Percentiles rank a stretch among this genome's conserved stretches.
Conservation (phyloP, 228 moss, liverwort and hornwort genomes). For the Sphagnum magellanicum region DNA sequence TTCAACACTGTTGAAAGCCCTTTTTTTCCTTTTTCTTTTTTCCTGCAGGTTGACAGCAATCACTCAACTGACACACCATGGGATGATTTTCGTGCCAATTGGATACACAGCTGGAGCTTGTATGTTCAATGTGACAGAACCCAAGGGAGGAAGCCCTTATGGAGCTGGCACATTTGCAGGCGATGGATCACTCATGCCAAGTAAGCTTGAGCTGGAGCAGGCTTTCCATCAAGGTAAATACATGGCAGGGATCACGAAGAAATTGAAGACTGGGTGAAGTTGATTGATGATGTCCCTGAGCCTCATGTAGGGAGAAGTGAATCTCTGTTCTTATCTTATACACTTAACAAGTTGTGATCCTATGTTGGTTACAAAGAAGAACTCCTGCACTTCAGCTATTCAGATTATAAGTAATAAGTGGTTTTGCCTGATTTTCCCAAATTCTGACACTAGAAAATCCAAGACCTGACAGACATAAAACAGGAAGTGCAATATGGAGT, state of each 20-base stretch:
- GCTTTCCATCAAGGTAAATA: slow-evolving; percentile 91
- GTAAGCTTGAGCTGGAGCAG: slow-evolving; percentile 68
- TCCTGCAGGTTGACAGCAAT: slow-evolving; percentile 54
- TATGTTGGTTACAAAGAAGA: too few relatives aligned
- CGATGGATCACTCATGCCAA: slow-evolving; percentile 74
- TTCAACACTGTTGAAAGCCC: neutral
- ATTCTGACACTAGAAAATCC: too few relatives aligned
- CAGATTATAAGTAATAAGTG: too few relatives aligned
- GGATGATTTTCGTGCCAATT: slow-evolving; percentile 76
- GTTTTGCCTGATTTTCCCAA: too few relatives aligned
- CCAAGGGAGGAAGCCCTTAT: slow-evolving; percentile 72
- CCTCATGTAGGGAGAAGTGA: too few relatives aligned
- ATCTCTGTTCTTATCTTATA: too few relatives aligned
- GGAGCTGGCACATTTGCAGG: slow-evolving; percentile 74
- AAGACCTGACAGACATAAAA: too few relatives aligned
- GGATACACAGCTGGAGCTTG: slow-evolving; percentile 72
- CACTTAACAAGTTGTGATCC: too few relatives aligned
- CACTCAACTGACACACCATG: slow-evolving; percentile 69
- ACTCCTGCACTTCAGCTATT: too few relatives aligned
- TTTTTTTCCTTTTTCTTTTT: neutral
- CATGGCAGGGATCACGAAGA: slow-evolving; percentile 51
- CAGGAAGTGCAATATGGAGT: too few relatives aligned
- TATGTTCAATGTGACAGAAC: slow-evolving; percentile 50
- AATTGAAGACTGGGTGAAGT: slow-evolving; percentile 14
- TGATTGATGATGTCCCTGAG: too few relatives aligned